Evolutionary conservation across 2,329 filamentous ascomycete genomes (phyloP).

Genomic region (Bipolaris bicolor): DNA sequence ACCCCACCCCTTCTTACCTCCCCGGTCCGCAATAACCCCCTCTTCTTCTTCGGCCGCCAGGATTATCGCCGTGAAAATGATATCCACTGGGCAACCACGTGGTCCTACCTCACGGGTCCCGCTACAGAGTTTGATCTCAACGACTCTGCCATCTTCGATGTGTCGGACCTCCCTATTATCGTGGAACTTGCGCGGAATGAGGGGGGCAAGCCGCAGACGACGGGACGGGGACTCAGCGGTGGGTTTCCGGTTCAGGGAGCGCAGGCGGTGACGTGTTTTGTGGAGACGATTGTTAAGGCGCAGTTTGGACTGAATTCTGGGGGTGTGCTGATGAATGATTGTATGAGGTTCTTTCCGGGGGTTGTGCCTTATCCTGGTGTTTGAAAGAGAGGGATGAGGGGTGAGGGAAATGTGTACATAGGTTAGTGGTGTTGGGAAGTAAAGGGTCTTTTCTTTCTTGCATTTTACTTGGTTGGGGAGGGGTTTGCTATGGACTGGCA

Average conservation of each 20-base stretch:
- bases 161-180: conserved; percentile 30
- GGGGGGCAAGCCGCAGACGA: conserved; percentile 8
- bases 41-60: conserved; percentile 50
- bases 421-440: neutral
- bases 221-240: conserved; percentile 9
- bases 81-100: conserved; percentile 79
- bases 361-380: conserved; percentile 9
- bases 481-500: neutral
- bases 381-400: neutral
- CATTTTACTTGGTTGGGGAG: neutral
- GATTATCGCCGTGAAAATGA: conserved; percentile 97
- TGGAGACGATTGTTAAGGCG: conserved; percentile 25
- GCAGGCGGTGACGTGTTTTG: conserved; percentile 23
- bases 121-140: conserved; percentile 33
- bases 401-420: neutral
- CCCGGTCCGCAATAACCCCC: conserved; percentile 8
- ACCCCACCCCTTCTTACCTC: conserved; percentile 19
- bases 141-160: conserved; percentile 30
- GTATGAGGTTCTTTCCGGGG: conserved; percentile 12
- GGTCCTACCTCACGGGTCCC: conserved; percentile 23
- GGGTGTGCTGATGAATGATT: conserved; percentile 10
- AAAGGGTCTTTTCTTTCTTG: neutral
- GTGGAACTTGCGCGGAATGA: conserved; percentile 19
- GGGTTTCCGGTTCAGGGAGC: conserved; percentile 9
- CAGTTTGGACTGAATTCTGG: neutral